Evolutionary conservation across 1,284 basidiomycete genomes (phyloP).

Genomic region (Gymnopus androsaceus): DNA sequence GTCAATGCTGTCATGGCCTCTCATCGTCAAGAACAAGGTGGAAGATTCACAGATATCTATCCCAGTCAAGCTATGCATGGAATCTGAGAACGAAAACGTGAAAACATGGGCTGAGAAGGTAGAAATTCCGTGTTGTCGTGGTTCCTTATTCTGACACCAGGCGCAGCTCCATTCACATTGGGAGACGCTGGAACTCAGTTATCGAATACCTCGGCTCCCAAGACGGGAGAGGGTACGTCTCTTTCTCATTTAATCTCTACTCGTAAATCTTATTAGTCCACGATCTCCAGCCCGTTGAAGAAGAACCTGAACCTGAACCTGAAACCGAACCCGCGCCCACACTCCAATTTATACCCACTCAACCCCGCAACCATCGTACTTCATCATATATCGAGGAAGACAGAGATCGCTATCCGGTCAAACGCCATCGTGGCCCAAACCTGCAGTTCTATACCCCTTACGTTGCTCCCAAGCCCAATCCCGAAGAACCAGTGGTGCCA

Average conservation of each 20-base stretch:
- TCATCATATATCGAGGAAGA: neutral
- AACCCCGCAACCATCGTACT: neutral
- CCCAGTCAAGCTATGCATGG: slow-evolving; percentile 58
- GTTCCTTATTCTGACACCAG: neutral
- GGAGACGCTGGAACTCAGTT: slow-evolving; percentile 74
- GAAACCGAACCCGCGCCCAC: neutral
- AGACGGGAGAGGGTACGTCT: slow-evolving; percentile 26
- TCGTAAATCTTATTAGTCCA: slow-evolving; percentile 11
- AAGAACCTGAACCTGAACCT: neutral
- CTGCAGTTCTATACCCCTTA: too few species aligned
- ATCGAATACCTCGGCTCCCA: slow-evolving; percentile 81
- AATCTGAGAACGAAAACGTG: slow-evolving; percentile 59
- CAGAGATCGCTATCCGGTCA: neutral
- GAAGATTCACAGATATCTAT: slow-evolving; percentile 82
- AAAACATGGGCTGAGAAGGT: slow-evolving; percentile 64
- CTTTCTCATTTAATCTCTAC: neutral
- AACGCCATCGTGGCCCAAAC: neutral
- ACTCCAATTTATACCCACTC: neutral
- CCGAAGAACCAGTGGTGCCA: neutral
- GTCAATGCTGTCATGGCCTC: slow-evolving; percentile 79
- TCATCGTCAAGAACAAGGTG: slow-evolving; percentile 91
- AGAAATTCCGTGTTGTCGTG: slow-evolving; percentile 15
- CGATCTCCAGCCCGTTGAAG: neutral
- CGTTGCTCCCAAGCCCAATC: too few species aligned
- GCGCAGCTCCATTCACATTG: slow-evolving; percentile 72